A percentile compares a stretch with the other conserved stretches of the same genome.
Conservation (phyloP, 495 filamentous ascomycete species). For the Neurospora sp. region DNA sequence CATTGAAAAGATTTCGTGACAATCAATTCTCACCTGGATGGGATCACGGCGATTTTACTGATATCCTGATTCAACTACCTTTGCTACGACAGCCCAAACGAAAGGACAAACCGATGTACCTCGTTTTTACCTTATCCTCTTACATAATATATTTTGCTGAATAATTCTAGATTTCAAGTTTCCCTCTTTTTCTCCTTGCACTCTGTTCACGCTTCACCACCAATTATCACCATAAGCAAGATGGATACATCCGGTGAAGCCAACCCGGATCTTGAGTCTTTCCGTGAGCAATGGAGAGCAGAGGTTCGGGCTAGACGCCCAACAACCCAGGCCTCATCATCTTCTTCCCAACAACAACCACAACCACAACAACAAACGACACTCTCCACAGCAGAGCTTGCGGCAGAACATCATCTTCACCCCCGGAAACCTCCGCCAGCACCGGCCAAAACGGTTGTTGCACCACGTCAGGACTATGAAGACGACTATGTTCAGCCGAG, state of each 20-base stretch:
- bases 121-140: not conserved
- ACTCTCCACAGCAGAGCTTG: not conserved
- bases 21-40: not conserved
- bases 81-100: not conserved
- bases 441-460: constrained; percentile 6
- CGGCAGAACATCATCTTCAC: not conserved
- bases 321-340: not conserved
- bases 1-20: not conserved
- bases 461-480: constrained; percentile 6
- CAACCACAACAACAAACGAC: constrained; percentile 2
- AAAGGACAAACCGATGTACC: not conserved
- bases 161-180: not conserved
- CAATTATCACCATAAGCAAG: not conserved
- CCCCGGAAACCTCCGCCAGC: constrained; percentile 7
- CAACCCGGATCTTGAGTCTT: constrained; percentile 29
- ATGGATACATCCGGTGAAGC: constrained; percentile 13
- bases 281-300: constrained; percentile 29
- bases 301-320: constrained; percentile 19
- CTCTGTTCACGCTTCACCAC: not conserved
- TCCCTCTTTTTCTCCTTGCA: not conserved
- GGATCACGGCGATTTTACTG: not conserved
- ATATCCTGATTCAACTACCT: not conserved
- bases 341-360: constrained; percentile 5
- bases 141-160: not conserved
- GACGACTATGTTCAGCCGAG: constrained; percentile 30